Conservation (phyloP, 345 rosid genomes). For the Lenwebbia sp. region DNA sequence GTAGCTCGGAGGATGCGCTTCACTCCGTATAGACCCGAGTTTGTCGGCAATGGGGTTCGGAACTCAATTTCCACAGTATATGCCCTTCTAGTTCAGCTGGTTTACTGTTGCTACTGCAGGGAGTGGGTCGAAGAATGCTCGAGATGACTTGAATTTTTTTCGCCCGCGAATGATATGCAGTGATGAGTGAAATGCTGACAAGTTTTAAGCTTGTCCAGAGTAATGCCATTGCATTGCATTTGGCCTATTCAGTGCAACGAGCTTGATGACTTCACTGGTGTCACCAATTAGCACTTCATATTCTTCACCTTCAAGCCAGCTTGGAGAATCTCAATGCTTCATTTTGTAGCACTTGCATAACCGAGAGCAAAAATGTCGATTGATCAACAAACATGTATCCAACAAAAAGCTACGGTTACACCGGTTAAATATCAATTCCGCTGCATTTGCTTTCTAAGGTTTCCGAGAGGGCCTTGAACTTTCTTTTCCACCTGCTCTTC, state of each 20-base stretch:
- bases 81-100: neutral
- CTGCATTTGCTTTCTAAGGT: slow-evolving; percentile 48
- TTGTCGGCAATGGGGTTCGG: neutral
- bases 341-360: neutral
- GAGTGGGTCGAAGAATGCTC: neutral
- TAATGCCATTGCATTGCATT: neutral
- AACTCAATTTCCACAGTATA: neutral
- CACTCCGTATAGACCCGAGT: neutral
- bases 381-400: neutral
- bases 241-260: neutral
- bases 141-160: neutral
- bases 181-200: neutral
- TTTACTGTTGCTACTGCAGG: neutral
- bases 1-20: neutral
- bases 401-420: neutral
- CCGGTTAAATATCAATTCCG: neutral
- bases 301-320: neutral
- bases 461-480: slow-evolving; percentile 57
- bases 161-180: neutral
- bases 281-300: neutral
- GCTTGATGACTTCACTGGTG: neutral
- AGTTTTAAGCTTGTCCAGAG: neutral
- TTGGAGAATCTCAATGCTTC: neutral
- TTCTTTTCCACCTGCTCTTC: slow-evolving; percentile 27
- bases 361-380: neutral